Percentiles rank a stretch among this genome's conserved stretches.
Evolutionary conservation across 352 stramenopile genomes (phyloP).

Genomic region (Pythium brachiatum): DNA sequence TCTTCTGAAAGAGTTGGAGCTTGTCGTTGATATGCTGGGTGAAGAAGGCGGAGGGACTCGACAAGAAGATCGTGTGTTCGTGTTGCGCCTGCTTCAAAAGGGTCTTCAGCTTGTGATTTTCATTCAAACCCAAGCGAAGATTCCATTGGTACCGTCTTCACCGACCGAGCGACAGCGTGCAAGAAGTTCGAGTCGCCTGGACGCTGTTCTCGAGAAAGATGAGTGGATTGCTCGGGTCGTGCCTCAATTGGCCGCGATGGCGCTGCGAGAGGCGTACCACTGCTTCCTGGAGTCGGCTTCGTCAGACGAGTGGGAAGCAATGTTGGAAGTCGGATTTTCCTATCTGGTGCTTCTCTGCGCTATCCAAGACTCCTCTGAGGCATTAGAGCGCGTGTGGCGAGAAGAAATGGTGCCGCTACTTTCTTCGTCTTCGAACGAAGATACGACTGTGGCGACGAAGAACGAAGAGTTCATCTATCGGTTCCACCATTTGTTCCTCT

Average conservation of each 20-base stretch:
- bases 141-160: constrained; percentile 9
- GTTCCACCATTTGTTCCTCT: constrained; percentile 7
- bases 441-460: neutral
- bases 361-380: neutral
- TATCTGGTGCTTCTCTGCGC: constrained; percentile 44
- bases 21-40: constrained; percentile 64
- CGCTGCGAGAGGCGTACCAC: constrained; percentile 8
- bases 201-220: neutral
- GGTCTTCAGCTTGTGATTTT: constrained; percentile 47
- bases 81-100: constrained; percentile 58
- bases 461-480: neutral
- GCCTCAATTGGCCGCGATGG: constrained; percentile 10
- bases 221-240: constrained; percentile 12
- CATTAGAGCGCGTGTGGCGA: constrained; percentile 37
- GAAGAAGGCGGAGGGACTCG: constrained; percentile 32
- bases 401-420: constrained; percentile 31
- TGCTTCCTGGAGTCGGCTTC: neutral
- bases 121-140: constrained; percentile 15
- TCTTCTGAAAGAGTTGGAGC: constrained; percentile 57
- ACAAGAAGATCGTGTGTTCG: constrained; percentile 36
- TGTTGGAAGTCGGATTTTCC: constrained; percentile 41
- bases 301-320: constrained; percentile 15
- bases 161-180: neutral
- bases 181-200: neutral
- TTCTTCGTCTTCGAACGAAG: constrained; percentile 4